These are phyloP conservation scores for Pleurotus pulmonarius DNA, from an alignment of 768 basidiomycete species.

Conservation along the genomic window DNA sequence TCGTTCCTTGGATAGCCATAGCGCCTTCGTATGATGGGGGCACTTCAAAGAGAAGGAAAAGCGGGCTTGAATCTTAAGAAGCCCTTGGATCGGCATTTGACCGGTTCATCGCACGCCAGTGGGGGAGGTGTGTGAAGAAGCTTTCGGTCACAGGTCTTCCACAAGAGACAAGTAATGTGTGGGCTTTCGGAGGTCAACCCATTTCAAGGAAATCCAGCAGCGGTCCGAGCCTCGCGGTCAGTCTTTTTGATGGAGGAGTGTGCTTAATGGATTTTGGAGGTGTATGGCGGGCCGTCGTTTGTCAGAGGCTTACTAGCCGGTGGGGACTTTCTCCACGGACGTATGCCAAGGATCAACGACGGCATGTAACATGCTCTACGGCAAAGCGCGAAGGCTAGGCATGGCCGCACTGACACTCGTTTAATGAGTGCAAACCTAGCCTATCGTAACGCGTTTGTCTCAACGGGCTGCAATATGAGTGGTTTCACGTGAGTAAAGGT, in stretches of 20 bases:
- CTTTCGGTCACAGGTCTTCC: background rate
- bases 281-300: background rate
- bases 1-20: constrained; percentile 8
- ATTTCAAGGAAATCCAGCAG: background rate
- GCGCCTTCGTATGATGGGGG: background rate
- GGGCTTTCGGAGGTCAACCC: background rate
- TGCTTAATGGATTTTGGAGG: background rate
- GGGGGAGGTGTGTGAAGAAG: constrained; percentile 1
- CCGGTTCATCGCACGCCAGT: background rate
- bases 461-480: too few relatives aligned
- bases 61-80: background rate
- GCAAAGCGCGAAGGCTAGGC: too few relatives aligned
- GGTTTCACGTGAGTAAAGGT: too few relatives aligned
- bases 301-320: too few relatives aligned
- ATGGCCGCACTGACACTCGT: too few relatives aligned
- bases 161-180: constrained; percentile 3
- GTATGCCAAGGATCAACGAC: background rate
- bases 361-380: background rate
- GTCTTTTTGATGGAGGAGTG: background rate
- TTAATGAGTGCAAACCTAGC: too few relatives aligned
- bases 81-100: background rate
- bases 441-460: too few relatives aligned
- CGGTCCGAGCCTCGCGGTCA: background rate
- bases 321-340: background rate
- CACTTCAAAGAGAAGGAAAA: background rate